A percentile compares a stretch with the other conserved stretches of the same genome.
Evolutionary conservation across 2,329 filamentous ascomycete species (phyloP).

Genomic region (Fonsecaea pugnacius): DNA sequence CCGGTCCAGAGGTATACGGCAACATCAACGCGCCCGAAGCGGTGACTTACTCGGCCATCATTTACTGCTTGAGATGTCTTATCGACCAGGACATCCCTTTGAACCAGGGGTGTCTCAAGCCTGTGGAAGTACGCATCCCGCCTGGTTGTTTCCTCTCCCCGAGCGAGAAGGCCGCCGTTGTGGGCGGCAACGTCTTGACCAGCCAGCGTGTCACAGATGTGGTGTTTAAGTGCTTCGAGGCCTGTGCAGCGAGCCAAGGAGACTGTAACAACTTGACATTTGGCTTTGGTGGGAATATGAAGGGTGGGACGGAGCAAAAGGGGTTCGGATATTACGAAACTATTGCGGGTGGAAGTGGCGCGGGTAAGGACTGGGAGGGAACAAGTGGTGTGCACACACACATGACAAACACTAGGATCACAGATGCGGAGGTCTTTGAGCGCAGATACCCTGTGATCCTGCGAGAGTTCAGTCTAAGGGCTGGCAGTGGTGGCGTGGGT

Average conservation of each 20-base stretch:
- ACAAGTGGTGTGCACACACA: conserved; percentile 79
- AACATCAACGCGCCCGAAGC: conserved; percentile 83
- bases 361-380: conserved; percentile 75
- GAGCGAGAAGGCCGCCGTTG: conserved; percentile 76
- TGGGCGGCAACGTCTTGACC: conserved; percentile 81
- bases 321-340: conserved; percentile 90
- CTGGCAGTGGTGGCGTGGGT: conserved; percentile 68
- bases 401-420: conserved; percentile 88
- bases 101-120: conserved; percentile 81
- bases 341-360: conserved; percentile 78
- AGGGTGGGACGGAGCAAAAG: conserved; percentile 49
- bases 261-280: conserved; percentile 86
- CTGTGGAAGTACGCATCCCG: conserved; percentile 75
- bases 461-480: conserved; percentile 70
- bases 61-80: conserved; percentile 80
- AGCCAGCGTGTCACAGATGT: conserved; percentile 81
- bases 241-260: conserved; percentile 78
- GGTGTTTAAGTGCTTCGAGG: conserved; percentile 77
- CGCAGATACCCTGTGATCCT: conserved; percentile 77
- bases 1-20: conserved; percentile 76
- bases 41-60: conserved; percentile 81
- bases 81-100: conserved; percentile 82
- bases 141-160: conserved; percentile 74
- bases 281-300: conserved; percentile 72
- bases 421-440: conserved; percentile 81